phyloP scores from a whole-genome alignment of 2,329 filamentous ascomycete species.

The Trichoderma guizhouense region DNA sequence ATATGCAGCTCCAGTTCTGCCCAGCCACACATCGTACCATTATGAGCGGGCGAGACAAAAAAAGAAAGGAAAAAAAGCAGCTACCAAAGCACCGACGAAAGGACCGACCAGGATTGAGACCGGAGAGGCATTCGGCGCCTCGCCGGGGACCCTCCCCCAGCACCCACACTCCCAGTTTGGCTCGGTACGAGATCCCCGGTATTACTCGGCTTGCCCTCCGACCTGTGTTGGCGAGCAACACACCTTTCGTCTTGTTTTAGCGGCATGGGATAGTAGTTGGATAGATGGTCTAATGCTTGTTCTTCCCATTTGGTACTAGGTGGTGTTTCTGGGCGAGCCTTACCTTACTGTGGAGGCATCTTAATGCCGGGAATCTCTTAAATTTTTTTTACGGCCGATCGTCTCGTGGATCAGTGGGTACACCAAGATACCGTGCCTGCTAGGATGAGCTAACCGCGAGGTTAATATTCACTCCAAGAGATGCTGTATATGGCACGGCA shows the following conservation, averaged over 20 bases:
- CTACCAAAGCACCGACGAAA: neutral
- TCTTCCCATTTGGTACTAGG: conserved; percentile 11
- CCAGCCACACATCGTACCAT: conserved; percentile 2
- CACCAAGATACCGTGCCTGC: neutral
- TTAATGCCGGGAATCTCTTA: conserved; percentile 11
- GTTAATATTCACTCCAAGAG: conserved; percentile 4
- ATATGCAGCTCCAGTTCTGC: neutral
- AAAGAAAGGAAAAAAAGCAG: neutral
- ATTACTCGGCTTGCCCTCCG: neutral
- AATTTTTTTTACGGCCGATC: neutral
- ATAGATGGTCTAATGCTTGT: neutral
- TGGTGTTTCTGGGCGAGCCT: neutral
- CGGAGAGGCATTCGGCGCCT: neutral
- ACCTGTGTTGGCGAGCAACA: neutral
- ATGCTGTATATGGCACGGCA: neutral
- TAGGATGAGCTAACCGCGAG: neutral
- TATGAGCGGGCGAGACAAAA: neutral
- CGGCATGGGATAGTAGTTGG: neutral
- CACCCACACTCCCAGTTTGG: neutral
- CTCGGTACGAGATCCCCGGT: neutral
- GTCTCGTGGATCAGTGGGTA: conserved; percentile 11
- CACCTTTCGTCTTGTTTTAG: neutral
- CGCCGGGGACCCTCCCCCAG: neutral
- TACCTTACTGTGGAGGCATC: conserved; percentile 3
- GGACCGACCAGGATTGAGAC: neutral